Conservation (phyloP, 2,329 filamentous ascomycete genomes). For the Cercospora janseana region DNA sequence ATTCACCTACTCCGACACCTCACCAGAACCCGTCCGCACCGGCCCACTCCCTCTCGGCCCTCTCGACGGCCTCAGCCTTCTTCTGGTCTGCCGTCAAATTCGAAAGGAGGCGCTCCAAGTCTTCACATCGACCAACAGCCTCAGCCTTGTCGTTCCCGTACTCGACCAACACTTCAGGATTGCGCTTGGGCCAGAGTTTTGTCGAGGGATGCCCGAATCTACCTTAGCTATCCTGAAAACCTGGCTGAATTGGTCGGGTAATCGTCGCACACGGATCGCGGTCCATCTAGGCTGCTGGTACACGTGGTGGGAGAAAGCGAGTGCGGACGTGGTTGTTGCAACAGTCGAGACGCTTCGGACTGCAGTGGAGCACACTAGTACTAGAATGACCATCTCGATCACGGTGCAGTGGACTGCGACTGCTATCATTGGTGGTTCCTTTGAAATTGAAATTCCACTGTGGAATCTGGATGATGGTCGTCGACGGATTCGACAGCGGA, state of each 20-base stretch:
- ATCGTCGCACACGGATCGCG: not conserved
- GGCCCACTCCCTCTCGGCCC: not conserved
- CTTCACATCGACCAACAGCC: not conserved
- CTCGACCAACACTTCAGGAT: constrained; percentile 3
- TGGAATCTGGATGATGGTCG: constrained; percentile 1
- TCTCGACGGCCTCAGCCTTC: not conserved
- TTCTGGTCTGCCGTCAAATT: not conserved
- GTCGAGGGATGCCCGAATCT: not conserved
- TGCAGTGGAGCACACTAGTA: not conserved
- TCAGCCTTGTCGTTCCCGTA: not conserved
- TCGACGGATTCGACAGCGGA: not conserved
- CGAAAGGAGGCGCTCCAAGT: not conserved
- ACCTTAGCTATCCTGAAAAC: not conserved
- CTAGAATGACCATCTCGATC: not conserved
- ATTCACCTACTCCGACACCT: constrained; percentile 1
- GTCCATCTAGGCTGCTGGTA: constrained; percentile 1
- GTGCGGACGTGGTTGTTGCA: not conserved
- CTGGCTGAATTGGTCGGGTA: constrained; percentile 5
- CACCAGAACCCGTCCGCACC: not conserved
- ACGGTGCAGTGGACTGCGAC: constrained; percentile 1
- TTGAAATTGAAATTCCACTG: constrained; percentile 3
- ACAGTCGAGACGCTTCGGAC: not conserved
- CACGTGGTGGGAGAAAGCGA: constrained; percentile 11
- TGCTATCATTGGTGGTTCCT: not conserved
- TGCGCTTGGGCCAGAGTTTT: not conserved